Evolutionary conservation across 2,329 filamentous ascomycete genomes (phyloP), one percentile per base, ranked within the genome.

Genomic region (Endoconidiophora polonica): DNA sequence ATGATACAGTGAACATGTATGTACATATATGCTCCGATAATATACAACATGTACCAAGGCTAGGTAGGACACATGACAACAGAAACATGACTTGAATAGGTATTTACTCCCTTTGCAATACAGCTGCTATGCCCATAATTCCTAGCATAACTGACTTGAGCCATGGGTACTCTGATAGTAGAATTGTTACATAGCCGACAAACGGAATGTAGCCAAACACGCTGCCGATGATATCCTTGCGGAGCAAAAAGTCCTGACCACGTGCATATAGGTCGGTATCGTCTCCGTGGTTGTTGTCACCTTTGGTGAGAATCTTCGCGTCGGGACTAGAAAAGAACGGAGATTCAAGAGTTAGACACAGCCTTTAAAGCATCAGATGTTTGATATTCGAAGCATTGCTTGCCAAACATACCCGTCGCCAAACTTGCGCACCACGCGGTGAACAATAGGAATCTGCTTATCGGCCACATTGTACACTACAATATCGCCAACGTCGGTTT

Each of bases 381-480:
- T 18, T 18, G 20, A 16, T 41, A 16, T 45, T 45, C 29, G 43
- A 24, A 45, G 20, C 16, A 44, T 9, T n/a, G n/a, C 23, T 10
- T 20, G 42, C 46, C 20, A 14, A 18, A 63, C 71, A 52, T 60
- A 75, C 69, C 77, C 77, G 26, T 59, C 59, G 20, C 78, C 77
- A 61, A 80, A 81, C 61, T 78, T 79, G 66, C 88, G 77, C 49
- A 96, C 83, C 7, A 96, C 76, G 46, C 91, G 73, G 68, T 98
- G 91, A 57, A 98, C 91, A 65, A 98, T 98, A 26, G 91, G 91
- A 56, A 98, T 96, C 57, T 94, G 85, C 71, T 96, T 98, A 52
- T 82, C 87, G 63, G 79, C 76, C 49, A 94, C 83, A 61, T 94
- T 94, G 66, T 79, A 79, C 7, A 79, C 74, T 6, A 78, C 74